Evolutionary conservation across 2,329 filamentous ascomycete species (phyloP), one percentile per base, ranked within the genome.

Genomic region (Clonostachys sp.): DNA sequence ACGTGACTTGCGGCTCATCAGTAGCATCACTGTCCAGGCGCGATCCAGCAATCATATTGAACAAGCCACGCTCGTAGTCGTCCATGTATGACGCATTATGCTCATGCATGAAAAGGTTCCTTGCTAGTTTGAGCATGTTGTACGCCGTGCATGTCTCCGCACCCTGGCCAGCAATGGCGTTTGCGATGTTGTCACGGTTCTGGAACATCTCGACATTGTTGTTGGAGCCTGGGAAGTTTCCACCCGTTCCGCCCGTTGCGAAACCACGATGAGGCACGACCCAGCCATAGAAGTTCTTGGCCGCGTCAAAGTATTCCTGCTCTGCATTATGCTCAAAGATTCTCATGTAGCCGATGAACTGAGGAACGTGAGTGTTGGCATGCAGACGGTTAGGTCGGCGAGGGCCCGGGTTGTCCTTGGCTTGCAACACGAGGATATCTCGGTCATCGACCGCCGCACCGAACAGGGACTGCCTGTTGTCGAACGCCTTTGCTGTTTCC

Each of bases 141-240:
- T 64, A 63, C 7, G 58, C 53, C 1, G 61, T 63, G 41, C 61
- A 64, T 8, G 61, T 64, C 56, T 64, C 61, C 3, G 61, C 60
- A 5, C 61, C 61, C 12, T 46, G 48, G 0, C 51, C 43, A 9
- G 51, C 55, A 24, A 63, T 60, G 17, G 61, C 61, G 39, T 62
- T 58, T 16, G 61, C 61, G 30, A 64, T 57, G 50, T 63, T 63
- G 49, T 55, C 60, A 13, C 61, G 53, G 48, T 64, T 64, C 51
- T 97, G 59, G 51, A 64, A 64, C 47, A 64, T 49, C 55, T 64
- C 61, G 12, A 54, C 50, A 46, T 64, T 63, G 48, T 53, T 50
- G 44, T 61, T 57, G 7, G 56, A 61, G 16, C 61, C 61, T 0
- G 61, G 57, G 41, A 60, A 63, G 52, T 54, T 61, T 14, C 61